Conservation (phyloP, 1,284 basidiomycete genomes). For the Tilletia indica region DNA sequence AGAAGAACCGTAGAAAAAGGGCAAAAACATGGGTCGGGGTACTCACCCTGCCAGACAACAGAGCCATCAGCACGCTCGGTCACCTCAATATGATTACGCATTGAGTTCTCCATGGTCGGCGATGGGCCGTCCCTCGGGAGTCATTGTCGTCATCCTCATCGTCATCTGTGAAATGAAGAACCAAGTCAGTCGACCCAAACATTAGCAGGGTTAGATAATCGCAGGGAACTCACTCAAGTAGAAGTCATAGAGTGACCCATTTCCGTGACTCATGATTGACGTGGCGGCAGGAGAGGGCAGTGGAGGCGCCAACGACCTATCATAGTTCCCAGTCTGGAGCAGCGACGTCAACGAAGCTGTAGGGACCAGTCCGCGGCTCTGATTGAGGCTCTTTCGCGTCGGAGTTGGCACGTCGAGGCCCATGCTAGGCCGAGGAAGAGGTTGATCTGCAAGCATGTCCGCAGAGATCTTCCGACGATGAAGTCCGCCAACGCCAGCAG, state of each 20-base stretch:
- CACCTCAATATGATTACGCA: slow-evolving; percentile 41
- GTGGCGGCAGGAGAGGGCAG: background rate
- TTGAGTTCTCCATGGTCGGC: background rate
- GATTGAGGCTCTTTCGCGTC: background rate
- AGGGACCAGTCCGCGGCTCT: background rate
- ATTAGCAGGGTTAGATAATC: no score
- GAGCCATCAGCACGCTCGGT: slow-evolving; percentile 48
- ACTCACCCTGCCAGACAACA: slow-evolving; percentile 41
- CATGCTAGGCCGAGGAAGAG: slow-evolving; percentile 13
- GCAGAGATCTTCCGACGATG: slow-evolving; percentile 24
- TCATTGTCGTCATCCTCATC: background rate
- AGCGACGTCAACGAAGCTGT: background rate
- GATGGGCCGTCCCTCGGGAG: background rate
- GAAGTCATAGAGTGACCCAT: slow-evolving; percentile 18
- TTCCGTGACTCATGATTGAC: background rate
- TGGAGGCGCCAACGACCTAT: background rate
- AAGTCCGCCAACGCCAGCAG: slow-evolving; percentile 22
- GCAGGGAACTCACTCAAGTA: slow-evolving; percentile 16
- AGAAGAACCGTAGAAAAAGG: background rate
- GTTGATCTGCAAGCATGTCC: slow-evolving; percentile 21
- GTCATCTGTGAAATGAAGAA: background rate
- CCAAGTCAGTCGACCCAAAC: no score
- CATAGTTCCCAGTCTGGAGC: background rate
- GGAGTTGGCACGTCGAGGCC: background rate
- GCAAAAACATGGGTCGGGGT: no score